Base-by-base conservation (phyloP, 495 filamentous ascomycete genomes). In the Penicillium diatomitis region DNA sequence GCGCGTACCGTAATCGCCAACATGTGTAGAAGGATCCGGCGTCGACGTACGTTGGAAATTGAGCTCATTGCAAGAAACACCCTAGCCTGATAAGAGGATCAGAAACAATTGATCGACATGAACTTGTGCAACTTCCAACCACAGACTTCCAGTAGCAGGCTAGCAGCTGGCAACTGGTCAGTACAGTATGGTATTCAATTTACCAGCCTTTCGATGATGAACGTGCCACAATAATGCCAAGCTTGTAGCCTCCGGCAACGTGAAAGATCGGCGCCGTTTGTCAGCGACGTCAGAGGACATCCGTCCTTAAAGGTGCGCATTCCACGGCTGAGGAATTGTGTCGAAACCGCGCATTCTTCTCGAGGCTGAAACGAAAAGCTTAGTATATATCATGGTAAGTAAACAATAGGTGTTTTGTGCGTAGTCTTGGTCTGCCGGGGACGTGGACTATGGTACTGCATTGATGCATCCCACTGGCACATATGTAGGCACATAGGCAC, bases 211-310 rank as follows among this genome's bases (percentile, higher is more conserved):
- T 20, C 20, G 20, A 20, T 20, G 20, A 20, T 20, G 20, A 20
- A 54, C 43, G 46, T 49, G 30, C 40, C 44, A 49, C 44, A 36
- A 52, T 42, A 36, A 52, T 42, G 55, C 52, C 52, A 55, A 58
- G 47, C 42, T 48, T 45, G 46, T 48, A 55, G 52, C 39, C 30
- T 47, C 34, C 41, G 49, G 4, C 45, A 32, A 11, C 10, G 6
- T 36, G 20, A 34, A 44, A 33, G 49, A 55, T 57, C 51, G 34
- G 39, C 49, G 28, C 47, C 42, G 40, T 42, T 42, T 27, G 11
- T 35, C 27, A 37, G 33, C 44, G 32, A 46, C 41, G 46, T 42
- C 39, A 42, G 33, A 39, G 27, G 42, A 43, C 40, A 41, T 44
- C 20, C 20, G 20, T 20, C 20, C 20, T 20, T 20, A 2, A 20